Base-by-base conservation (phyloP, 2,329 filamentous ascomycete genomes). In the Aspergillus ibericus region DNA sequence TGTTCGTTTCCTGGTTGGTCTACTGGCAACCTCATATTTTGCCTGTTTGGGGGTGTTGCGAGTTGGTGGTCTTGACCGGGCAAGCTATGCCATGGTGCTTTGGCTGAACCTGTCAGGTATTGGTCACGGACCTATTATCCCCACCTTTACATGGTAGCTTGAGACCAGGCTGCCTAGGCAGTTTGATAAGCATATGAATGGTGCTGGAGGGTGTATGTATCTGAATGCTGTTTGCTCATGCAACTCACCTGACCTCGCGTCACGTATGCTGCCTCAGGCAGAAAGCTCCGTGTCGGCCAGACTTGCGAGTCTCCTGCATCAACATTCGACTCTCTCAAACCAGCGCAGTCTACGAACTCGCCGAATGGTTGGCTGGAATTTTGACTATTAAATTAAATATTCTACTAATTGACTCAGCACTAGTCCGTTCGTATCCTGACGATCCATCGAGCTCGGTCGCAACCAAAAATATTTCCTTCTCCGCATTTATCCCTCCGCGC, bases 191-290 rank as follows among this genome's bases (percentile, higher is more conserved):
- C 16, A 1, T 40, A 0, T 18, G 36, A 0, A 40, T 5, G 38
- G 13, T 22, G 38, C 7, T 42, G 38, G 2, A 22, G 10, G 29
- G 29, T 3, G 38, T 42, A 20, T 35, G 18, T 15, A 13, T n/a
- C 9, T 34, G 29, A 32, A 32, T 16, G 20, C 13, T 38, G 22
- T 38, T 16, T 20, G 20, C 20, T 20, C 12, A 38, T 7, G 20
- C 18, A 7, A 49, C 46, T 66, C 70, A 72, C 68, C 65, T 71
- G 67, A 71, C 66, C 65, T 68, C 67, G 68, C 68, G 69, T 73
- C 66, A 63, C 65, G 68, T 61, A 60, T 66, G 55, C 55, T 62
- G 69, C 68, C 70, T 73, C 59, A 70, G 70, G 67, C 68, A 59
- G 25, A 55, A 56, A 57, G 42, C 62, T 22, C 38, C 38, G 38